phyloP scores from a whole-genome alignment of 352 stramenopile species.

The Globisporangium uncinulatum region DNA sequence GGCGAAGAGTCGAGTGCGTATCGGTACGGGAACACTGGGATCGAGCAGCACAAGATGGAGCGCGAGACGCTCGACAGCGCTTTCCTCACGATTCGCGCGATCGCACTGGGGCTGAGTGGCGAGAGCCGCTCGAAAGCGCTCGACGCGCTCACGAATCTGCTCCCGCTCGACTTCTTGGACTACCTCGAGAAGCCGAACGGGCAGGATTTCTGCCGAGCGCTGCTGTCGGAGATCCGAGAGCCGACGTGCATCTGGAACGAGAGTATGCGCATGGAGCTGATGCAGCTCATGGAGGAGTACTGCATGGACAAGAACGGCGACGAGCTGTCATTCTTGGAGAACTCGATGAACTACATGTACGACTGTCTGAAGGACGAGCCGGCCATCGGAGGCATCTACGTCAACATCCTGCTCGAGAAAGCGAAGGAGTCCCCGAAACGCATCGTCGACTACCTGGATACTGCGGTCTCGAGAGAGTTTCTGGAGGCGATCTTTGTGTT shows the following conservation, averaged over 20 bases:
- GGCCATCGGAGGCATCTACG: slow-evolving; percentile 63
- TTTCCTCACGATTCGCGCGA: slow-evolving; percentile 51
- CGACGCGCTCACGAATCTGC: slow-evolving; percentile 58
- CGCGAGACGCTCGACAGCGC: slow-evolving; percentile 70
- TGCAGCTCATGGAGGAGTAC: slow-evolving; percentile 70
- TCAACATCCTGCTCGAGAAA: slow-evolving; percentile 65
- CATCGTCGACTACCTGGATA: slow-evolving; percentile 51
- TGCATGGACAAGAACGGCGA: slow-evolving; percentile 47
- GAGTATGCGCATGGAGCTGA: slow-evolving; percentile 52
- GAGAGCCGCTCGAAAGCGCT: slow-evolving; percentile 44
- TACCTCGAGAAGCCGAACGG: slow-evolving; percentile 63
- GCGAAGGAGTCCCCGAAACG: slow-evolving; percentile 22
- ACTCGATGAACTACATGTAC: slow-evolving; percentile 70
- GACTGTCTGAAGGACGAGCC: slow-evolving; percentile 69
- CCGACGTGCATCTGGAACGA: slow-evolving; percentile 78
- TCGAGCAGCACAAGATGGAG: slow-evolving; percentile 48
- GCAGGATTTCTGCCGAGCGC: slow-evolving; percentile 65
- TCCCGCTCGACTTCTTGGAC: slow-evolving; percentile 71
- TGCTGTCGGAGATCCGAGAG: slow-evolving; percentile 68
- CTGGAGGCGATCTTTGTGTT: slow-evolving; percentile 67
- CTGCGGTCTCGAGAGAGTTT: slow-evolving; percentile 47
- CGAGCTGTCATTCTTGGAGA: slow-evolving; percentile 64
- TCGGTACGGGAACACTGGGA: slow-evolving; percentile 21
- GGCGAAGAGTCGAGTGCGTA: slow-evolving; percentile 48
- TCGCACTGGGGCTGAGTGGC: slow-evolving; percentile 53